These are phyloP conservation scores for Leccinum discolor DNA, from an alignment of 1,284 basidiomycete genomes.

Conservation along the genomic window DNA sequence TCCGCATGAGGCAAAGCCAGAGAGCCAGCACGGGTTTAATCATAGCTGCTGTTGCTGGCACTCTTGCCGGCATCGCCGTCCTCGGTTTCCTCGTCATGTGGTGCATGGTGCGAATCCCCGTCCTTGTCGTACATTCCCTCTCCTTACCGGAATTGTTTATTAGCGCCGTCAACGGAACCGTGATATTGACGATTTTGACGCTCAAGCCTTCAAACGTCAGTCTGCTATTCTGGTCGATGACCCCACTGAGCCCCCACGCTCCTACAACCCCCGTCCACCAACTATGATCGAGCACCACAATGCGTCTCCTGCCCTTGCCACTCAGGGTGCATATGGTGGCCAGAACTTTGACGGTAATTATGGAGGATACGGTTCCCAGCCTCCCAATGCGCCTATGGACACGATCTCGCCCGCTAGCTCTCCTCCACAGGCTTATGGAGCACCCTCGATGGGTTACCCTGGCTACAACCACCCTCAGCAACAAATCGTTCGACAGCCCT, in stretches of 20 bases:
- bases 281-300: slow-evolving; percentile 56
- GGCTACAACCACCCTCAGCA: slow-evolving; percentile 27
- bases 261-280: slow-evolving; percentile 48
- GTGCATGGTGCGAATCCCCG: slow-evolving; percentile 46
- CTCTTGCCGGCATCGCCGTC: slow-evolving; percentile 47
- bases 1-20: slow-evolving; percentile 36
- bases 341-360: slow-evolving; percentile 30
- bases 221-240: slow-evolving; percentile 61
- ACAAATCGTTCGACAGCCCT: slow-evolving; percentile 26
- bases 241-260: slow-evolving; percentile 31
- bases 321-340: slow-evolving; percentile 23
- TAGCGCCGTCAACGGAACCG: slow-evolving; percentile 44
- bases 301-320: slow-evolving; percentile 23
- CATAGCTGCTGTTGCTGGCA: slow-evolving; percentile 55
- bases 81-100: slow-evolving; percentile 51
- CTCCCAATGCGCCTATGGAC: slow-evolving; percentile 25
- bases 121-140: background rate
- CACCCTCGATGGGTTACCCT: slow-evolving; percentile 16
- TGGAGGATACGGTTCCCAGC: slow-evolving; percentile 40
- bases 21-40: slow-evolving; percentile 41
- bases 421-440: slow-evolving; percentile 19
- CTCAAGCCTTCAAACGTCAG: slow-evolving; percentile 56
- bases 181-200: slow-evolving; percentile 49
- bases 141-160: slow-evolving; percentile 26
- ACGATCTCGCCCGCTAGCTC: slow-evolving; percentile 10